Evolutionary conservation across 2,329 filamentous ascomycete genomes (phyloP).

Genomic region (Sporothrix humicola): DNA sequence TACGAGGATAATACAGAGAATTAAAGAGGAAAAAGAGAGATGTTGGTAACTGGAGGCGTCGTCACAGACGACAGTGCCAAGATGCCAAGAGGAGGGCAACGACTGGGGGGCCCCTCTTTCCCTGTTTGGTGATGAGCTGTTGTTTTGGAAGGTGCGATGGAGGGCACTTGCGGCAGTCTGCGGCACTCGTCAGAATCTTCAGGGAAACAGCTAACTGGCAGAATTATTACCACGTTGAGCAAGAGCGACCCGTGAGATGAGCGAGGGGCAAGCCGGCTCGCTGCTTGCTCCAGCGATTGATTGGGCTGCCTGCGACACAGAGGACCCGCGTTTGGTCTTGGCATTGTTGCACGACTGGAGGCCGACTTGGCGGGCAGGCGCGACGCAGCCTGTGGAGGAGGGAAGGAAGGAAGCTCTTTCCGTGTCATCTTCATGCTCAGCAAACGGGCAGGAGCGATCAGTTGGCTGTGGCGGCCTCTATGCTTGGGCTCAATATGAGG

Average conservation of each 20-base stretch:
- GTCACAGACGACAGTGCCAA: slow-evolving; percentile 36
- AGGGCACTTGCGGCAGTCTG: not conserved
- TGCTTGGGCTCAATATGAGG: not conserved
- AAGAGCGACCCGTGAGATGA: slow-evolving; percentile 10
- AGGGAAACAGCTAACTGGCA: not conserved
- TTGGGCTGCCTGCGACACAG: slow-evolving; percentile 21
- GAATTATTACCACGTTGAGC: no score
- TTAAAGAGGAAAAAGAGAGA: slow-evolving; percentile 9
- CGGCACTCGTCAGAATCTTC: not conserved
- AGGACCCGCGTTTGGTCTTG: slow-evolving; percentile 32
- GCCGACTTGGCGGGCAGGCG: not conserved
- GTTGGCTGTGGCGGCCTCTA: not conserved
- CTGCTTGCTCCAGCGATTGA: slow-evolving; percentile 4
- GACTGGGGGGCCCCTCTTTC: slow-evolving; percentile 36
- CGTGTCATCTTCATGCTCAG: not conserved
- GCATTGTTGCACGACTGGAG: slow-evolving; percentile 33
- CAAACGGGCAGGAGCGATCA: slow-evolving; percentile 13
- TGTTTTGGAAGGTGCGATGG: slow-evolving; percentile 1
- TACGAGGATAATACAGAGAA: not conserved
- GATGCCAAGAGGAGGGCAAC: slow-evolving; percentile 36
- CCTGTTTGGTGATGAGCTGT: slow-evolving; percentile 30
- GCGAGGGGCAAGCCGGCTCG: slow-evolving; percentile 26
- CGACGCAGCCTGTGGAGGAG: not conserved
- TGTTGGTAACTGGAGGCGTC: slow-evolving; percentile 10
- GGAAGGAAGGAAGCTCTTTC: not conserved